These are phyloP conservation scores for Rhizopus microsporus DNA, from an alignment of 371 early-diverging fungal species.

Conservation along the genomic window DNA sequence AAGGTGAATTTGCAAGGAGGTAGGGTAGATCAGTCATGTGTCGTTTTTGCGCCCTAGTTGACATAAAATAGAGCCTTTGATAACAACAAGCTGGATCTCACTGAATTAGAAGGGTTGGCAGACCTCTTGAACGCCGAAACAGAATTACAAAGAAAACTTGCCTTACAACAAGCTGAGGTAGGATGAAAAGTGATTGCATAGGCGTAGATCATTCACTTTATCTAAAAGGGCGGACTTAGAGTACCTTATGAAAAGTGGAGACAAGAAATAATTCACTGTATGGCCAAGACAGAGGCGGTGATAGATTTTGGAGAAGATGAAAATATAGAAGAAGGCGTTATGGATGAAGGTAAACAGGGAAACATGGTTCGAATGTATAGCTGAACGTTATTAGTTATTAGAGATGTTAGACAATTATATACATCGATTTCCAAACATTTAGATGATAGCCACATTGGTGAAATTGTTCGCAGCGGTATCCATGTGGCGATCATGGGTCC, in stretches of 20 bases:
- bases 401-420: constrained; percentile 22
- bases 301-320: constrained; percentile 90
- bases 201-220: neutral
- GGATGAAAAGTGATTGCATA: neutral
- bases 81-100: constrained; percentile 78
- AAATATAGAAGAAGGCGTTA: constrained; percentile 72
- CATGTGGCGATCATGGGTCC: constrained; percentile 77
- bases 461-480: constrained; percentile 74
- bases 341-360: constrained; percentile 47
- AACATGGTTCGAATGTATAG: neutral
- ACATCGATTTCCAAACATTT: constrained; percentile 53
- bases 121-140: constrained; percentile 86
- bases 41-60: neutral
- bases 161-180: constrained; percentile 73
- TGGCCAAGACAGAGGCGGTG: constrained; percentile 74
- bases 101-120: constrained; percentile 78
- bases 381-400: constrained; percentile 4
- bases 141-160: constrained; percentile 71
- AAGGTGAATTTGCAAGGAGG: constrained; percentile 78
- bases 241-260: constrained; percentile 71
- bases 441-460: constrained; percentile 70
- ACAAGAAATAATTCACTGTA: constrained; percentile 53
- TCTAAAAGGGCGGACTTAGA: constrained; percentile 61
- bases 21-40: constrained; percentile 9
- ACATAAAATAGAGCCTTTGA: constrained; percentile 66